Percentiles rank a stretch among this genome's conserved stretches.
Evolutionary conservation across 202 grass and related monocot species (phyloP).

Genomic region (Zoysia matrella): DNA sequence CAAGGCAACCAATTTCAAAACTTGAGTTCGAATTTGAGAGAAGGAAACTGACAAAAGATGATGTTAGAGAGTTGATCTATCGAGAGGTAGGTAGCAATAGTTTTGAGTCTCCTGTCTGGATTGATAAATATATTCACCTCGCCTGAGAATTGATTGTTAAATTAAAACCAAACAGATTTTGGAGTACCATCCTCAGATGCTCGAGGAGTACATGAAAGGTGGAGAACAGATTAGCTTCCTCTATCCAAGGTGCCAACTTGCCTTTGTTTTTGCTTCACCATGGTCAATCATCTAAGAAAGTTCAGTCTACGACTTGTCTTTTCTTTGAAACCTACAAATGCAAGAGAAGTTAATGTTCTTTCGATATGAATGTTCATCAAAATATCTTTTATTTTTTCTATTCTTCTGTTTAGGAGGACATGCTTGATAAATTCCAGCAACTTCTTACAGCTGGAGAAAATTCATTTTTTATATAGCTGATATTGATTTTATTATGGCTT

Average conservation of each 20-base stretch:
- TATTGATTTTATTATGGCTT: constrained; percentile 3
- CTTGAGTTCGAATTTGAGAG: constrained; percentile 98
- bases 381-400: neutral
- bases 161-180: constrained; percentile 24
- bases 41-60: constrained; percentile 41
- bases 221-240: constrained; percentile 97
- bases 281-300: constrained; percentile 12
- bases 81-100: constrained; percentile 70
- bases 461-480: neutral
- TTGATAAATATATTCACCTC: constrained; percentile 37
- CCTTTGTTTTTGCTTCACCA: constrained; percentile 26
- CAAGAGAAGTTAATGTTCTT: no score
- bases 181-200: constrained; percentile 90
- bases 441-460: neutral
- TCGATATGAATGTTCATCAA: neutral
- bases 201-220: constrained; percentile 87
- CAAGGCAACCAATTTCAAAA: constrained; percentile 89
- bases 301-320: neutral
- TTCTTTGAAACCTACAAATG: no score
- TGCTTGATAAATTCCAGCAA: neutral
- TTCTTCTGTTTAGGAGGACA: no score
- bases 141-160: constrained; percentile 37
- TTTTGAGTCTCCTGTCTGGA: constrained; percentile 39
- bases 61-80: constrained; percentile 96
- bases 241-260: constrained; percentile 80